Percentiles rank a stretch among this genome's conserved stretches.
Evolutionary conservation across 257 asterid species (phyloP).

Genomic region (Handroanthus guayacan): DNA sequence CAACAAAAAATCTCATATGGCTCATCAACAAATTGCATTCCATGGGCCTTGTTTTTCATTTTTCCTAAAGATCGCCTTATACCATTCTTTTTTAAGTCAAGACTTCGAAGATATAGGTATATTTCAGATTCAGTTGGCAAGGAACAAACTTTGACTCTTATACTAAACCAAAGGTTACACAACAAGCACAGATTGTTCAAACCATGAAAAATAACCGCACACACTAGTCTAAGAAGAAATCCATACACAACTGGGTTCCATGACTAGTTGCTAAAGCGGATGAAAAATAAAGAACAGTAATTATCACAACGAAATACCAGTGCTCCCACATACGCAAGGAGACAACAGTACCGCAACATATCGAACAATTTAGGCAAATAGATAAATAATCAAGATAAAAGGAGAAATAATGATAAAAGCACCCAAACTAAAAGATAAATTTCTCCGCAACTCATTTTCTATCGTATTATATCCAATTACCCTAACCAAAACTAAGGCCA

Average conservation of each 20-base stretch:
- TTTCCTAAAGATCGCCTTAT: neutral
- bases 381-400: neutral
- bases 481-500: slow-evolving; percentile 17
- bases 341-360: neutral
- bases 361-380: neutral
- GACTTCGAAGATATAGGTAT: neutral
- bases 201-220: neutral
- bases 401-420: neutral
- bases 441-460: neutral
- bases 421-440: neutral
- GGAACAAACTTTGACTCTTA: neutral
- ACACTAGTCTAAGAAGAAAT: neutral
- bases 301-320: slow-evolving; percentile 3
- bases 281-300: neutral
- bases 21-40: neutral
- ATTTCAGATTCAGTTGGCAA: slow-evolving; percentile 9
- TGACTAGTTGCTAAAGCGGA: neutral
- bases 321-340: neutral
- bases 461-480: slow-evolving; percentile 8
- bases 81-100: neutral
- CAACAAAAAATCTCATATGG: neutral
- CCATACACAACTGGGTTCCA: slow-evolving; percentile 6
- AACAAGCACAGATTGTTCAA: neutral
- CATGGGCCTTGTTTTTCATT: neutral
- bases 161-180: slow-evolving; percentile 4